Percentiles rank a stretch among this genome's conserved stretches.
Evolutionary conservation across 2,329 filamentous ascomycete species (phyloP).

Genomic region (Epicoccum nigrum): DNA sequence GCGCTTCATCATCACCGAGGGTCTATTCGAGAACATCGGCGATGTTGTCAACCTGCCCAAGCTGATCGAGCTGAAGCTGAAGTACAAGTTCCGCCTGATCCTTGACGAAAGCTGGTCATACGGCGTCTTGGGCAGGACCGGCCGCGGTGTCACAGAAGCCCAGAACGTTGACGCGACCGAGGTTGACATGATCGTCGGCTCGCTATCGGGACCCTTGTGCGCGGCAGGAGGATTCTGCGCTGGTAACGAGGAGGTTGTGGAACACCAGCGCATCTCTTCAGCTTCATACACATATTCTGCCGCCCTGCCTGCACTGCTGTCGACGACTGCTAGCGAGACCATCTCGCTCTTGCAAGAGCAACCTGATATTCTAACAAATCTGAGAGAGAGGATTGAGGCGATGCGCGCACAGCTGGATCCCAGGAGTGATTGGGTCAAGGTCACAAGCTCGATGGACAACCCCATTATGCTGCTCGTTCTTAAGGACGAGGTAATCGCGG

Average conservation of each 20-base stretch:
- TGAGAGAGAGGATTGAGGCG: conserved; percentile 83
- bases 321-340: conserved; percentile 94
- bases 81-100: conserved; percentile 97
- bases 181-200: conserved; percentile 97
- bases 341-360: conserved; percentile 84
- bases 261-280: conserved; percentile 93
- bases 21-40: conserved; percentile 87
- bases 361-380: conserved; percentile 77
- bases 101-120: conserved; percentile 98
- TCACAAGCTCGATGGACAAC: conserved; percentile 81
- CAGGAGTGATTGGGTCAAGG: conserved; percentile 88
- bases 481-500: conserved; percentile 79
- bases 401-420: conserved; percentile 90
- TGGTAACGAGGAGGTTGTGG: conserved; percentile 86
- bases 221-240: conserved; percentile 96
- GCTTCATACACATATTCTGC: conserved; percentile 95
- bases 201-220: conserved; percentile 85
- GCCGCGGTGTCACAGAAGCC: conserved; percentile 90
- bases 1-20: conserved; percentile 95
- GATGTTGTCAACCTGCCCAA: conserved; percentile 85
- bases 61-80: conserved; percentile 88
- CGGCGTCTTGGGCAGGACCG: conserved; percentile 88
- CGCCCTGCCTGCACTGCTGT: conserved; percentile 88
- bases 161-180: conserved; percentile 94
- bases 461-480: conserved; percentile 83